A percentile compares a stretch with the other conserved stretches of the same genome.
These are phyloP conservation scores for Wakefieldia striispora DNA, from an alignment of 768 basidiomycete species.

Conservation along the genomic window DNA sequence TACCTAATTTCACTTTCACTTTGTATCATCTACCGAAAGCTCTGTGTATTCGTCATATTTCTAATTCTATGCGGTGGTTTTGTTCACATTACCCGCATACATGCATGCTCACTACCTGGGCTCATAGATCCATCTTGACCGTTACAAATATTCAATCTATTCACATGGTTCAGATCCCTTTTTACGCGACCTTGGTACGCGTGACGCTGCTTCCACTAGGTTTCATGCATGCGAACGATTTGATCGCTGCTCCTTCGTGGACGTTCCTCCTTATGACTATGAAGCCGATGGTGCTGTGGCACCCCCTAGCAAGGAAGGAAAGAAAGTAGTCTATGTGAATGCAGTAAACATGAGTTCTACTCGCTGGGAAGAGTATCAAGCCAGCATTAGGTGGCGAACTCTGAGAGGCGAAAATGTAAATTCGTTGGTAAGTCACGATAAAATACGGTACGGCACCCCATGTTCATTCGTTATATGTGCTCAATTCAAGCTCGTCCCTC, in stretches of 20 bases:
- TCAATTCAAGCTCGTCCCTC: slow-evolving; percentile 63
- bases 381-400: slow-evolving; percentile 42
- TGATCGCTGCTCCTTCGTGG: slow-evolving; percentile 64
- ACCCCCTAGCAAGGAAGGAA: slow-evolving; percentile 43
- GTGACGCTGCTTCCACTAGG: slow-evolving; percentile 59
- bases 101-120: slow-evolving; percentile 5
- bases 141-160: slow-evolving; percentile 79
- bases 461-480: background rate
- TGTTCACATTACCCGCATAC: slow-evolving; percentile 3
- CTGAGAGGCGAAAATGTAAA: slow-evolving; percentile 47
- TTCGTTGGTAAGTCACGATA: slow-evolving; percentile 52
- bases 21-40: background rate
- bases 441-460: background rate
- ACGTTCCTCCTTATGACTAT: slow-evolving; percentile 33
- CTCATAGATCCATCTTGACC: slow-evolving; percentile 80
- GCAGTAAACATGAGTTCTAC: slow-evolving; percentile 69
- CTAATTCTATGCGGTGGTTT: background rate
- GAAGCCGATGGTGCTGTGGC: slow-evolving; percentile 4
- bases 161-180: slow-evolving; percentile 56
- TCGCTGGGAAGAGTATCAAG: slow-evolving; percentile 51
- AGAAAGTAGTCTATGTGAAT: slow-evolving; percentile 79
- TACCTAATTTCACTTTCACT: slow-evolving; percentile 22
- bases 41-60: background rate
- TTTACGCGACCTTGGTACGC: slow-evolving; percentile 57
- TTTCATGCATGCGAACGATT: slow-evolving; percentile 95